A percentile compares a stretch with the other conserved stretches of the same genome.
phyloP scores from a whole-genome alignment of 495 filamentous ascomycete species.

The Sporormia fimetaria region DNA sequence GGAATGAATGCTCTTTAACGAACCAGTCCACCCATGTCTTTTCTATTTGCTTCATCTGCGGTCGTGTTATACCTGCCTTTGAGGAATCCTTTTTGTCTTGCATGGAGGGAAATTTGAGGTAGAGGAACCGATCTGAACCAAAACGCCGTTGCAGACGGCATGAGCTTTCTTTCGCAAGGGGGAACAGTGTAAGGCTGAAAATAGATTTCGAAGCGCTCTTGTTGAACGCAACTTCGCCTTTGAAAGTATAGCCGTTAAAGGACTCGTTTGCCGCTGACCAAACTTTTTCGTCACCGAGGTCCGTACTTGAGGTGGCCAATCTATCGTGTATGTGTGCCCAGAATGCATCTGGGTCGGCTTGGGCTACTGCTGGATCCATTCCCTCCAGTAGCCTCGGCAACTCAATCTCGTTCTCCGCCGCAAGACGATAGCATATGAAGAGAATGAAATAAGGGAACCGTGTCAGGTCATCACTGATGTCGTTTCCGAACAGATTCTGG shows the following conservation, averaged over 20 bases:
- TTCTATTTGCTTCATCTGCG: constrained; percentile 9
- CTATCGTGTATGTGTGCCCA: constrained; percentile 1
- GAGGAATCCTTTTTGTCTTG: neutral
- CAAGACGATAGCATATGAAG: constrained; percentile 15
- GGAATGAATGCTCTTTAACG: constrained; percentile 17
- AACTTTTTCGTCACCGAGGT: neutral
- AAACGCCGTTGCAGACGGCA: constrained; percentile 27
- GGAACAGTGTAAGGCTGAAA: constrained; percentile 22
- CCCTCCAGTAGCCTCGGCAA: constrained; percentile 1
- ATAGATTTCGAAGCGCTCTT: constrained; percentile 5
- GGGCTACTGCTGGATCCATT: neutral
- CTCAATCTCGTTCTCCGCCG: neutral
- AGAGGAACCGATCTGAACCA: constrained; percentile 28
- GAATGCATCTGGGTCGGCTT: constrained; percentile 9
- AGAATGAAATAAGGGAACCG: constrained; percentile 13
- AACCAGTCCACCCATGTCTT: constrained; percentile 23
- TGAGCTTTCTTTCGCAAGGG: constrained; percentile 15
- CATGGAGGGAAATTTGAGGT: constrained; percentile 21
- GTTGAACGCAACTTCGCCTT: constrained; percentile 20
- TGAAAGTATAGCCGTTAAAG: constrained; percentile 24
- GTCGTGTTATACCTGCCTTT: constrained; percentile 6
- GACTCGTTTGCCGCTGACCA: constrained; percentile 16
- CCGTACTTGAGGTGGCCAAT: neutral
- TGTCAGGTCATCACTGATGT: constrained; percentile 2
- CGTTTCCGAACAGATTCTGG: constrained; percentile 14